A percentile compares a stretch with the other conserved stretches of the same genome.
These are phyloP conservation scores for Moricandia arvensis DNA, from an alignment of 345 rosid genomes.

Conservation along the genomic window DNA sequence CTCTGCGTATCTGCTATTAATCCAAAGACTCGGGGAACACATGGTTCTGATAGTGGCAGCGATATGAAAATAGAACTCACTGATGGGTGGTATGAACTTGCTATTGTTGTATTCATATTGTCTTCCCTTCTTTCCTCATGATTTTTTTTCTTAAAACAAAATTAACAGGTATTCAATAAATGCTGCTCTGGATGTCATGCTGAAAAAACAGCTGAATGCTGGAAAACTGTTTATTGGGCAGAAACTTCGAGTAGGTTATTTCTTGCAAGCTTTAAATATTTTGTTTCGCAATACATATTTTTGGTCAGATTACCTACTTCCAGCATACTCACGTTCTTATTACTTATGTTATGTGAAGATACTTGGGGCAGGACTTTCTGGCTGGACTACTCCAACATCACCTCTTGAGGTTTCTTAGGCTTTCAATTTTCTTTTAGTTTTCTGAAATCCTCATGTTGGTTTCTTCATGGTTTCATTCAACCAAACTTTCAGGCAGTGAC, in stretches of 20 bases:
- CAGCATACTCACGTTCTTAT: conserved; percentile 31
- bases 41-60: conserved; percentile 41
- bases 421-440: conserved; percentile 26
- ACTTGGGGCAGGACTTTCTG: conserved; percentile 79
- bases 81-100: conserved; percentile 85
- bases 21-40: conserved; percentile 34
- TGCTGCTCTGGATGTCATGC: conserved; percentile 64
- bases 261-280: conserved; percentile 10
- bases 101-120: not conserved
- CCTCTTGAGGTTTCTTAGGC: conserved; percentile 67
- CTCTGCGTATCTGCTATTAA: conserved; percentile 70
- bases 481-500: conserved; percentile 51
- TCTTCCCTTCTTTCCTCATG: conserved; percentile 19
- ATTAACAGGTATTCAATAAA: conserved; percentile 70
- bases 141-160: not conserved
- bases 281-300: not conserved
- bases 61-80: conserved; percentile 69
- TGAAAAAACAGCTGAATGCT: conserved; percentile 58
- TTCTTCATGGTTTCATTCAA: conserved; percentile 9
- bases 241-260: conserved; percentile 70
- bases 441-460: conserved; percentile 9
- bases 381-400: conserved; percentile 85
- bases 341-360: conserved; percentile 53
- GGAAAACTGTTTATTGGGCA: conserved; percentile 85
- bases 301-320: conserved; percentile 10